Percentiles rank a stretch among this genome's conserved stretches.
Evolutionary conservation across 495 filamentous ascomycete species (phyloP).

Genomic region (Penicillium canariense): DNA sequence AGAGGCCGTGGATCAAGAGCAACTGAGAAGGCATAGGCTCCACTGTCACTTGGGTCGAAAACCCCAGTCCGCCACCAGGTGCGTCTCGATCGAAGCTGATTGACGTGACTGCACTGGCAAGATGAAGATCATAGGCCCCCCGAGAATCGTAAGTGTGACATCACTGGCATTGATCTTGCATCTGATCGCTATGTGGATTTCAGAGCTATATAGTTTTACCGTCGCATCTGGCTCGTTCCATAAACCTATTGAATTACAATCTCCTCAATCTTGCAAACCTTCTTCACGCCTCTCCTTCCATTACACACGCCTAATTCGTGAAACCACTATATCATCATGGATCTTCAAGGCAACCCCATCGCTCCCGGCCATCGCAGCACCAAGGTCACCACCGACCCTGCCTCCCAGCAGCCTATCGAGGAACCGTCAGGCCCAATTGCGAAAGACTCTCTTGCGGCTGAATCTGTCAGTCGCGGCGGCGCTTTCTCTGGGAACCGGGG

Average conservation of each 20-base stretch:
- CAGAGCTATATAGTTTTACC: background rate
- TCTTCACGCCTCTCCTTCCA: background rate
- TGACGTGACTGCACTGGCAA: conserved; percentile 26
- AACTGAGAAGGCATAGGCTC: conserved; percentile 3
- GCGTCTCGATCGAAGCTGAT: conserved; percentile 7
- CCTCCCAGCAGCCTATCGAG: conserved; percentile 39
- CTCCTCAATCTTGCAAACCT: background rate
- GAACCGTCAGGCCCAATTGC: conserved; percentile 58
- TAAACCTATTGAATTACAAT: no score
- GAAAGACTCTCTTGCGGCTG: conserved; percentile 64
- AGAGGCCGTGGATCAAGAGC: conserved; percentile 10
- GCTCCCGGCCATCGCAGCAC: conserved; percentile 36
- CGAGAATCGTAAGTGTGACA: conserved; percentile 38
- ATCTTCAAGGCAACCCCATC: conserved; percentile 49
- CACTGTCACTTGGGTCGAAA: conserved; percentile 19
- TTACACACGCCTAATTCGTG: background rate
- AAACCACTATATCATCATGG: conserved; percentile 31
- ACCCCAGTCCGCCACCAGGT: conserved; percentile 22
- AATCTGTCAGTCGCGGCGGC: conserved; percentile 54
- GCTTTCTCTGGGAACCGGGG: conserved; percentile 52
- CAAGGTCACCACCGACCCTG: conserved; percentile 53
- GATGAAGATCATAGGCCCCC: conserved; percentile 7
- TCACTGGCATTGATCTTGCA: conserved; percentile 18
- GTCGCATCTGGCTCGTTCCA: background rate
- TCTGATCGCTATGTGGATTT: background rate